Base-by-base conservation (phyloP, 164 flowering plant genomes). In the Tetracentron sinense region DNA sequence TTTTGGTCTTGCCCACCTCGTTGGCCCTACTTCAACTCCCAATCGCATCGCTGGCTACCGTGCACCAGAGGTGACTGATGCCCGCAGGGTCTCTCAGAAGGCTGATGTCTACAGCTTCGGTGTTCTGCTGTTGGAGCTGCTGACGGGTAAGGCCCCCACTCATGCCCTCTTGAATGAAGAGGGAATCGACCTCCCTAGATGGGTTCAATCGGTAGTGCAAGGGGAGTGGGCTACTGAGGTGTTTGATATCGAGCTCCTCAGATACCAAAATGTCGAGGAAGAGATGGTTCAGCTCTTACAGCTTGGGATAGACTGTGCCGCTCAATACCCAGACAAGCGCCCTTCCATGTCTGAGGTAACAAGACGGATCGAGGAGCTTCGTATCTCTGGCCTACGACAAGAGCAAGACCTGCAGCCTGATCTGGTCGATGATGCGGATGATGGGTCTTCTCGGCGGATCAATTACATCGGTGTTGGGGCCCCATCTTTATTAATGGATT, bases 171-270 rank as follows among this genome's bases (percentile, higher is more conserved):
- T 86, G 57, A 80, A 79, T n/a, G 95, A 90, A 61, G 97, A 86
- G 58, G 85, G 92, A 0, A 81, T 81, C 1, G 97, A 90, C 74
- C 83, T 90, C 20, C 95, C 97, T 0, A 75, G 97, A 59, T 90
- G 95, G 97, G 95, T 90, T 8, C 95, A 88, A 60, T 86, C 95
- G 5, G 78, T 86, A 0, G 95, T 86, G 16, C 60, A 84, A 7
- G 95, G 86, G 68, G 95, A 88, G 70, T 88, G 97, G 97, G 86
- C 84, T 1, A 82, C 91, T 0, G 97, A 90, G 76, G 90, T 90
- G 6, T 90, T 88, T 30, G 97, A 90, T 58, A 71, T 84, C 3
- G 92, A 90, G 75, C 83, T 90, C 60, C 83, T 86, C 60, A 73
- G 84, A 61, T 74, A 79, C 62, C 85, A 82, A 57, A 81, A 78